These are phyloP conservation scores for Epichloe sp. DNA, from an alignment of 2,329 filamentous ascomycete genomes.

Conservation along the genomic window DNA sequence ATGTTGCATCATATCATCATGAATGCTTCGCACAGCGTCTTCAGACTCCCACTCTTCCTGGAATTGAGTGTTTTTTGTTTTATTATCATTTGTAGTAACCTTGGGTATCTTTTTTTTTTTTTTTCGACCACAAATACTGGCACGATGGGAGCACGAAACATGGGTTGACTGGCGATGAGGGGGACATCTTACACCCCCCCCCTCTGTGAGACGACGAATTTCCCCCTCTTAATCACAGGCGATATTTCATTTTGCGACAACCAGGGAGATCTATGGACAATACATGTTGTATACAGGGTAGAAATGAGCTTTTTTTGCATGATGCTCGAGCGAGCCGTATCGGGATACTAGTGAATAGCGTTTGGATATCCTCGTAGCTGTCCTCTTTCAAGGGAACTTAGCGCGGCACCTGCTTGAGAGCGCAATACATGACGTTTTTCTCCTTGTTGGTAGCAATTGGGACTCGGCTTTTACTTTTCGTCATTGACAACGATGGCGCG, in stretches of 20 bases:
- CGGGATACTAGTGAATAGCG: not conserved
- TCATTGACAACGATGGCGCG: too few relatives aligned
- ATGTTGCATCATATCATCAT: not conserved
- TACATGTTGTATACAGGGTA: not conserved
- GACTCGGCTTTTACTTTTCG: not conserved
- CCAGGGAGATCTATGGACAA: not conserved
- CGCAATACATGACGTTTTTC: not conserved
- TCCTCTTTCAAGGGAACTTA: not conserved
- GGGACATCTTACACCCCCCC: not conserved
- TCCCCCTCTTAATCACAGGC: too few relatives aligned
- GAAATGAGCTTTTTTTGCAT: not conserved
- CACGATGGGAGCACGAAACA: not conserved
- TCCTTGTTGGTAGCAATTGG: not conserved
- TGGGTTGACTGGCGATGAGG: not conserved
- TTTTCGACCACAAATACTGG: not conserved
- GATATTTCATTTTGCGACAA: not conserved
- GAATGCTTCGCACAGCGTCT: not conserved
- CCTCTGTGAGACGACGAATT: not conserved
- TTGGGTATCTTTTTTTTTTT: not conserved
- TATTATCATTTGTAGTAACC: not conserved
- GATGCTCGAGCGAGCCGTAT: not conserved
- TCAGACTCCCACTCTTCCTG: not conserved
- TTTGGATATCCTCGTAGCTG: not conserved
- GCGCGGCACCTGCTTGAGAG: not conserved
- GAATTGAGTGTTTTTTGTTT: not conserved